These are phyloP conservation scores for Hemileccinum rubropunctum DNA, from an alignment of 768 basidiomycete species.

Conservation along the genomic window DNA sequence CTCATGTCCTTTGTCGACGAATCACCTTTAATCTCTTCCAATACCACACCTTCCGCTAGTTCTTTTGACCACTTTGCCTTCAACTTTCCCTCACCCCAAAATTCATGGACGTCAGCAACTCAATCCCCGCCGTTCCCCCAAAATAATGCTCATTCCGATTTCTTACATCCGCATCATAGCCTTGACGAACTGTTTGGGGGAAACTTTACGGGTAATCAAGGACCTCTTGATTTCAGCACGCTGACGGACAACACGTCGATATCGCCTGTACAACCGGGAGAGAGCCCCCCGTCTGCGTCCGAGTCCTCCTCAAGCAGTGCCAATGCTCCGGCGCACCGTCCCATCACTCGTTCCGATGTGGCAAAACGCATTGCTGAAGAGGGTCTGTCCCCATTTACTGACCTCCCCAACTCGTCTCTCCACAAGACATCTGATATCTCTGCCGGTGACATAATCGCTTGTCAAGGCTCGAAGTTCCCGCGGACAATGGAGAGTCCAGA, in stretches of 20 bases:
- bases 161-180: conserved; percentile 22
- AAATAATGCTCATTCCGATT: conserved; percentile 19
- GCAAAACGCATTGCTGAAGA: conserved; percentile 45
- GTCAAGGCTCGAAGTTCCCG: conserved; percentile 67
- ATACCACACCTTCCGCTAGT: conserved; percentile 16
- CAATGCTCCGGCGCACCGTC: conserved; percentile 19
- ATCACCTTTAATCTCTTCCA: conserved; percentile 25
- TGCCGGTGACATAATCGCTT: conserved; percentile 56
- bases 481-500: conserved; percentile 64
- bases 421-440: conserved; percentile 44
- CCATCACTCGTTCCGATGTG: conserved; percentile 47
- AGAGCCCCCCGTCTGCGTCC: conserved; percentile 39
- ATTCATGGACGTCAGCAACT: conserved; percentile 20
- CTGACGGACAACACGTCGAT: conserved; percentile 31
- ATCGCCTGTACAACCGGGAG: conserved; percentile 42
- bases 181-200: conserved; percentile 50
- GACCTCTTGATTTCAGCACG: conserved; percentile 33
- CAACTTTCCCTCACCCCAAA: conserved; percentile 39
- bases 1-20: conserved; percentile 82
- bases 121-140: conserved; percentile 20
- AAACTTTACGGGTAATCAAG: conserved; percentile 32
- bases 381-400: conserved; percentile 63
- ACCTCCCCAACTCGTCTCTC: conserved; percentile 21
- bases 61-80: conserved; percentile 44
- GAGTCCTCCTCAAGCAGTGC: conserved; percentile 26